Evolutionary conservation across 2,329 filamentous ascomycete genomes (phyloP).

Genomic region (Aspergillus chevalieri): DNA sequence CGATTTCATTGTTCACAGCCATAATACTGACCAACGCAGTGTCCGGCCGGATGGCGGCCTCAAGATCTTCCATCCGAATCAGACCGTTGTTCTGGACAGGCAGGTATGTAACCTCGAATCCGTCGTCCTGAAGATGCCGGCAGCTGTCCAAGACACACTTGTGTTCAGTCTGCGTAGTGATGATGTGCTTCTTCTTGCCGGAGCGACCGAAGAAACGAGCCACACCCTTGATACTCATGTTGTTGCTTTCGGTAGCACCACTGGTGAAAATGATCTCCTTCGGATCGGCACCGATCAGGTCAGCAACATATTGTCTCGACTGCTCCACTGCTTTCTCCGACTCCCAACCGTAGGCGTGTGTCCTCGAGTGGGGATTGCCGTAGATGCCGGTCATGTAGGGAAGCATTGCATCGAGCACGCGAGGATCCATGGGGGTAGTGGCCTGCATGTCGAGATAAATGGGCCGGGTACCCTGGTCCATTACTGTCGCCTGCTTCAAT

Average conservation of each 20-base stretch:
- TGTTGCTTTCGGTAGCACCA: conserved; percentile 96
- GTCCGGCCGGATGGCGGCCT: conserved; percentile 83
- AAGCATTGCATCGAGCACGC: conserved; percentile 94
- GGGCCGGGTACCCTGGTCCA: conserved; percentile 86
- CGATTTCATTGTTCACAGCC: conserved; percentile 99
- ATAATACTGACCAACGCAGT: conserved; percentile 93
- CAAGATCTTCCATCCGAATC: conserved; percentile 73
- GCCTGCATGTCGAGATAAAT: conserved; percentile 99
- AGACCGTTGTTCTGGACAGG: conserved; percentile 84
- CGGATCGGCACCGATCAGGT: conserved; percentile 83
- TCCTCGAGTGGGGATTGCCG: conserved; percentile 94
- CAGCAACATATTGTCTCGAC: conserved; percentile 75
- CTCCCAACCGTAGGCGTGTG: conserved; percentile 98
- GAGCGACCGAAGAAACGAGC: conserved; percentile 87
- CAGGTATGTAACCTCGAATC: conserved; percentile 93
- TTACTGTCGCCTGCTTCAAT: conserved; percentile 82
- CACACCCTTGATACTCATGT: conserved; percentile 99
- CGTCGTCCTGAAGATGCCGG: conserved; percentile 91
- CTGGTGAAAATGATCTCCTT: conserved; percentile 99
- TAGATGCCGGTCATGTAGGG: conserved; percentile 90
- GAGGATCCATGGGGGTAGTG: conserved; percentile 88
- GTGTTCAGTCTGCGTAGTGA: conserved; percentile 96
- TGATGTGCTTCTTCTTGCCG: conserved; percentile 97
- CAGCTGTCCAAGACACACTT: conserved; percentile 98
- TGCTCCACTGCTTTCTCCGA: conserved; percentile 89